A percentile compares a stretch with the other conserved stretches of the same genome.
Conservation (phyloP, 169 alveolate genomes). For the Fabrea salina region DNA sequence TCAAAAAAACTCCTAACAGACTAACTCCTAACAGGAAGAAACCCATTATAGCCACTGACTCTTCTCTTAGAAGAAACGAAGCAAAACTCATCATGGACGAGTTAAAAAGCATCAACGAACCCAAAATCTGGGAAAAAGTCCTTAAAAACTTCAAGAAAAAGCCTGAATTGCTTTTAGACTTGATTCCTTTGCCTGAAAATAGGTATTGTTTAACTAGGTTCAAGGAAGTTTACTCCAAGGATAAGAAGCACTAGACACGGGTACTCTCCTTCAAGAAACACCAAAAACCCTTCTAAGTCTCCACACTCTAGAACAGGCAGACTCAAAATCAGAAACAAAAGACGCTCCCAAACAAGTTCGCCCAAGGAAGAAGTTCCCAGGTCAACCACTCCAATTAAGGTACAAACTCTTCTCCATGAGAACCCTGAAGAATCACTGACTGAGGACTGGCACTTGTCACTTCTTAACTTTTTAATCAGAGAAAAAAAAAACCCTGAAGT, state of each 20-base stretch:
- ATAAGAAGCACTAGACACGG: no score
- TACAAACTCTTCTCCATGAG: slow-evolving; percentile 2
- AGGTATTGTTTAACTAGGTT: not conserved
- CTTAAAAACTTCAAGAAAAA: slow-evolving; percentile 17
- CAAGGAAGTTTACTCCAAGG: not conserved
- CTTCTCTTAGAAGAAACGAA: not conserved
- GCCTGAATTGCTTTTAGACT: slow-evolving; percentile 9
- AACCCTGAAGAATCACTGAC: not conserved
- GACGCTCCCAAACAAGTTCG: not conserved
- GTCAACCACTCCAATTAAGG: not conserved
- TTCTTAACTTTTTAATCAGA: not conserved
- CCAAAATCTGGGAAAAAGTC: slow-evolving; percentile 6
- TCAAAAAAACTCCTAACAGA: not conserved
- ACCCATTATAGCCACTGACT: not conserved
- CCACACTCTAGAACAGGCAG: no score
- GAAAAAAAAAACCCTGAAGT: not conserved
- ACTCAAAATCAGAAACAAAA: not conserved
- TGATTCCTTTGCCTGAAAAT: slow-evolving; percentile 27
- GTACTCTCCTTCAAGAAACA: not conserved
- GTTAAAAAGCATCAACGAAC: not conserved
- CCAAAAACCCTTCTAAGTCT: not conserved
- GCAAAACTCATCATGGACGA: slow-evolving; percentile 24
- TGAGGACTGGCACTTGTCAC: slow-evolving; percentile 22
- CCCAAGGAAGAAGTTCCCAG: not conserved
- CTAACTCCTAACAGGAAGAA: not conserved